Evolutionary conservation across 352 stramenopile genomes (phyloP).

Genomic region (Blastocystis sp.): DNA sequence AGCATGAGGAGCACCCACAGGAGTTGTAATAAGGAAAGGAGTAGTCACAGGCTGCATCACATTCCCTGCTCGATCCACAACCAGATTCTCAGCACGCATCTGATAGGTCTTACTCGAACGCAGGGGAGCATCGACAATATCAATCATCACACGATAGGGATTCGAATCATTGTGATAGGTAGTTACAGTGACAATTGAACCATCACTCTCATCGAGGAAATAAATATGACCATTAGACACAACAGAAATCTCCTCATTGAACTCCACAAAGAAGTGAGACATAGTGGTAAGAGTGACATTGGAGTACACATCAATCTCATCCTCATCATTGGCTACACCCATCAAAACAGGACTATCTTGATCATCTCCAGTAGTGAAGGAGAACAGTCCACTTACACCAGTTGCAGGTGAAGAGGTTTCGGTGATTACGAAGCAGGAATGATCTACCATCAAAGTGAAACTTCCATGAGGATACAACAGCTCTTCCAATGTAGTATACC

Average conservation of each 20-base stretch:
- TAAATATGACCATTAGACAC: background rate
- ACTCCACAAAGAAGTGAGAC: background rate
- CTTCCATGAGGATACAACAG: background rate
- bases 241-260: slow-evolving; percentile 12
- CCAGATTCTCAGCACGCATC: slow-evolving; percentile 1
- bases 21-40: background rate
- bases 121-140: background rate
- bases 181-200: background rate
- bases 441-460: slow-evolving; percentile 6
- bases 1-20: background rate
- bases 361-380: background rate
- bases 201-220: background rate
- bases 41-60: background rate
- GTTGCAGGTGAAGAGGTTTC: background rate
- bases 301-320: background rate
- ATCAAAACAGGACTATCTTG: background rate
- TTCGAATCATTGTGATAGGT: background rate
- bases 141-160: background rate
- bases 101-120: background rate
- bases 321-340: background rate
- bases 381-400: background rate
- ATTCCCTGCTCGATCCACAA: background rate
- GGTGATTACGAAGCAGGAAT: background rate
- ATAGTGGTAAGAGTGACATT: background rate
- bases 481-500: background rate